Evolutionary conservation across 768 basidiomycete genomes (phyloP), one percentile per base, ranked within the genome.

Genomic region (Boletus sensibilis): DNA sequence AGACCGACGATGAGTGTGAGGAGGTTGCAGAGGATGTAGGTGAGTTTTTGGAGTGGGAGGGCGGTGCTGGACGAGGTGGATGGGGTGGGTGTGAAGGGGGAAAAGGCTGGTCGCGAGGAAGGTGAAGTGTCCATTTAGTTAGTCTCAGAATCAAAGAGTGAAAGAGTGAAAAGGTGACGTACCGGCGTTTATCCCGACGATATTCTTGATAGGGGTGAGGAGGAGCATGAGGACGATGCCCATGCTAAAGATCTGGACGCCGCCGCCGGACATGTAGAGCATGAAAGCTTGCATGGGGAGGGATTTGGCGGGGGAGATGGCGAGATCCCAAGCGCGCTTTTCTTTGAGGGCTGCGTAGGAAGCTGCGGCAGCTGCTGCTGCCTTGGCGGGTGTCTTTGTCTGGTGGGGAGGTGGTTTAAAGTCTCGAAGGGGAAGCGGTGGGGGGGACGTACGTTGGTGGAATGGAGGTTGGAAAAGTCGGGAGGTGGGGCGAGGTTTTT

Each of bases 241-340:
- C 78, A 98, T 92, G 74, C 93, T 95, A 72, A 98, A 97, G 41
- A 98, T 88, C 73, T 98, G 95, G 14, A 98, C 89, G 48, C 93
- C 92, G 13, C 92, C 88, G 35, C 95, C 95, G 21, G 94, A 95
- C 90, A 98, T 96, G 82, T 98, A 98, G 34, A 98, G 80, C 95
- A 98, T 98, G 76, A 98, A 90, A 5, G 88, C 93, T 67, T 98
- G 94, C 95, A 97, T 97, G 4, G 94, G 94, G 27, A 98, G 79
- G 14, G 86, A 85, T 73, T 98, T 97, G 34, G 90, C 92, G 1
- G 94, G 94, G 4, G 83, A 77, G 47, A 87, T 81, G 38, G 92
- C 92, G 40, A 91, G 78, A 59, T 93, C 91, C 89, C 92, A 92
- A 41, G 92, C 92, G 27, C 90, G 85, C 64, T 82, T 86, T 60